Percentiles rank a stretch among this genome's conserved stretches.
Conservation (phyloP, 164 flowering plant species). For the Liriodendron chinense region DNA sequence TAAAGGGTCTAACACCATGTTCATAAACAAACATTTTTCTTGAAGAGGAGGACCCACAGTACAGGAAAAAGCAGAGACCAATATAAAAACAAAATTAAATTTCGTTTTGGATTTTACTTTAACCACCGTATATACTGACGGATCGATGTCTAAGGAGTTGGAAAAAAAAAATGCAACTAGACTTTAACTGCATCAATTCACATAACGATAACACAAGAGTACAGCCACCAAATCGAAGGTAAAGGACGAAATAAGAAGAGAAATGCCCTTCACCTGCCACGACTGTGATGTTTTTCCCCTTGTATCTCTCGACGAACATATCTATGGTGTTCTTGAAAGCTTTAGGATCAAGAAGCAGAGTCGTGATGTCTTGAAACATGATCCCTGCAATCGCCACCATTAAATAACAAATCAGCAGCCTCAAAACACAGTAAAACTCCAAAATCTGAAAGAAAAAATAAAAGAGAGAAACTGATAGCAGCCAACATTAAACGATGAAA, state of each 20-base stretch:
- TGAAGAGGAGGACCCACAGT: conserved; percentile 15
- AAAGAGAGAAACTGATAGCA: background rate
- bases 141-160: background rate
- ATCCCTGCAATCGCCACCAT: conserved; percentile 51
- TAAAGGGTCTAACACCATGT: conserved; percentile 6
- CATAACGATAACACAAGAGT: background rate
- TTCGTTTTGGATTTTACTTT: background rate
- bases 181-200: background rate
- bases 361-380: conserved; percentile 92
- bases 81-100: background rate
- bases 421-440: background rate
- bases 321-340: conserved; percentile 89
- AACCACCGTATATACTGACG: conserved; percentile 3
- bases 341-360: conserved; percentile 74
- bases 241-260: background rate
- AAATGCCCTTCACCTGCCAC: conserved; percentile 67
- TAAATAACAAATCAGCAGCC: background rate
- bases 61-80: conserved; percentile 4
- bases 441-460: background rate
- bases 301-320: conserved; percentile 86
- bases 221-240: background rate
- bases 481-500: background rate
- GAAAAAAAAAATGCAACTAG: background rate
- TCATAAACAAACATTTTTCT: conserved; percentile 5
- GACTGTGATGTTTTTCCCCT: conserved; percentile 70